phyloP scores from a whole-genome alignment of 2,329 filamentous ascomycete species.

The Zelopaecilomyces penicillatus region DNA sequence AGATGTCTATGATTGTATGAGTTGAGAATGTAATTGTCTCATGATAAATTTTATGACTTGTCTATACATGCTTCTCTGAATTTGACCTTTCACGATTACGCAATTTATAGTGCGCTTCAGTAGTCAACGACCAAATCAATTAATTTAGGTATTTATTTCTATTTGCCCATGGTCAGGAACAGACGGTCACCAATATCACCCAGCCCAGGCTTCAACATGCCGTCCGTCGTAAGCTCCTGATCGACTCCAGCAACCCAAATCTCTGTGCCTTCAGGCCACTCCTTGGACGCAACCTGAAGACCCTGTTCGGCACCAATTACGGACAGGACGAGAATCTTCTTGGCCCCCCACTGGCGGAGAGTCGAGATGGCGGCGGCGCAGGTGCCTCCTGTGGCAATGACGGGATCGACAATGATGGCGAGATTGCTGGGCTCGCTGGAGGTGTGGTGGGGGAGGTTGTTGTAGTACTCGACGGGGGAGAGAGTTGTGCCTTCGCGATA shows the following conservation, averaged over 20 bases:
- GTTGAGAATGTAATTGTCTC: no score
- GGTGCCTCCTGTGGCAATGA: constrained; percentile 90
- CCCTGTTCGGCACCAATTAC: constrained; percentile 67
- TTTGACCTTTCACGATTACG: no score
- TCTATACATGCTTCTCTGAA: background rate
- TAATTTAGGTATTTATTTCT: constrained; percentile 2
- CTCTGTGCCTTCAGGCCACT: constrained; percentile 70
- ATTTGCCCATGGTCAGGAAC: constrained; percentile 85
- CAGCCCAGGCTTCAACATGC: constrained; percentile 85
- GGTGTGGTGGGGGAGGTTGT: constrained; percentile 77
- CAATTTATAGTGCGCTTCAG: no score
- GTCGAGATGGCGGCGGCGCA: constrained; percentile 84
- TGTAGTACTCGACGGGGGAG: constrained; percentile 93
- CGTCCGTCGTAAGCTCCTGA: constrained; percentile 59
- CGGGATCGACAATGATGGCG: constrained; percentile 80
- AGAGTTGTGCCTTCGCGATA: constrained; percentile 85
- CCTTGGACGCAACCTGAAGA: constrained; percentile 59
- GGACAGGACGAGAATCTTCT: constrained; percentile 65
- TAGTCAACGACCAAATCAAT: no score
- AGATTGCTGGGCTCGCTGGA: constrained; percentile 39
- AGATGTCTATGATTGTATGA: background rate
- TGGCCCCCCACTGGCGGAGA: constrained; percentile 84
- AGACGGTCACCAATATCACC: constrained; percentile 87
- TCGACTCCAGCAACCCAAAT: constrained; percentile 82
- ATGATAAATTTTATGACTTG: no score